Percentiles rank a stretch among this genome's conserved stretches.
These are phyloP conservation scores for Scutellaria galericulata DNA, from an alignment of 257 asterid genomes.

Conservation along the genomic window DNA sequence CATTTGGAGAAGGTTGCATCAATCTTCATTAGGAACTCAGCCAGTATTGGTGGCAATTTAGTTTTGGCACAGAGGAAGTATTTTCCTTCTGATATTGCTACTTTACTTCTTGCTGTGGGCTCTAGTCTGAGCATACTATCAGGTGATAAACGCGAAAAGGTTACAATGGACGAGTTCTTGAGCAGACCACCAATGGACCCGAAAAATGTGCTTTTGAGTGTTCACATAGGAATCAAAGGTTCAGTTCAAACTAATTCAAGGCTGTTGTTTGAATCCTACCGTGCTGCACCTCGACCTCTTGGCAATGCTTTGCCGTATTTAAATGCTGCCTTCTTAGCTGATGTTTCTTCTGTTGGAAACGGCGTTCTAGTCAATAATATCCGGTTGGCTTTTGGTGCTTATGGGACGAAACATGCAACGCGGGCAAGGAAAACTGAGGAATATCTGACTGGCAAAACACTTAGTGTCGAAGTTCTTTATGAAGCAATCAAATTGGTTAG, in stretches of 20 bases:
- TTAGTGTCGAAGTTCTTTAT: conserved; percentile 13
- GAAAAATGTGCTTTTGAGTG: conserved; percentile 21
- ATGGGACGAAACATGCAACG: conserved; percentile 29
- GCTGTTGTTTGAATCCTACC: conserved; percentile 26
- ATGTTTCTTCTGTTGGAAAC: conserved; percentile 8
- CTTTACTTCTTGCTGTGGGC: conserved; percentile 34
- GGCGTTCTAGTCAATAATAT: conserved; percentile 13
- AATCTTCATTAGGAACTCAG: conserved; percentile 31
- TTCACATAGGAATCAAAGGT: neutral
- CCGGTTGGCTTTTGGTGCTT: conserved; percentile 34
- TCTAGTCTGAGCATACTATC: conserved; percentile 30
- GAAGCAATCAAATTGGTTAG: conserved; percentile 29
- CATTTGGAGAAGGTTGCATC: conserved; percentile 36
- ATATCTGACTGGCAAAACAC: conserved; percentile 27
- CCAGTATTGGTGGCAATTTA: conserved; percentile 36
- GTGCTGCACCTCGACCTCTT: conserved; percentile 37
- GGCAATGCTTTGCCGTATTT: conserved; percentile 34
- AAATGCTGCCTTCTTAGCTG: conserved; percentile 36
- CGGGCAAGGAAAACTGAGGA: conserved; percentile 34
- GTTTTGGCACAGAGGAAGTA: conserved; percentile 30
- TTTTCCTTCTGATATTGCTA: conserved; percentile 35
- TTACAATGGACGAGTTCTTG: conserved; percentile 29
- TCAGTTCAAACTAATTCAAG: conserved; percentile 8
- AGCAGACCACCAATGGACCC: conserved; percentile 26
- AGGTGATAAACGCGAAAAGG: conserved; percentile 17